phyloP scores from a whole-genome alignment of 139 green algal species.

The Haematococcus lacustris region DNA sequence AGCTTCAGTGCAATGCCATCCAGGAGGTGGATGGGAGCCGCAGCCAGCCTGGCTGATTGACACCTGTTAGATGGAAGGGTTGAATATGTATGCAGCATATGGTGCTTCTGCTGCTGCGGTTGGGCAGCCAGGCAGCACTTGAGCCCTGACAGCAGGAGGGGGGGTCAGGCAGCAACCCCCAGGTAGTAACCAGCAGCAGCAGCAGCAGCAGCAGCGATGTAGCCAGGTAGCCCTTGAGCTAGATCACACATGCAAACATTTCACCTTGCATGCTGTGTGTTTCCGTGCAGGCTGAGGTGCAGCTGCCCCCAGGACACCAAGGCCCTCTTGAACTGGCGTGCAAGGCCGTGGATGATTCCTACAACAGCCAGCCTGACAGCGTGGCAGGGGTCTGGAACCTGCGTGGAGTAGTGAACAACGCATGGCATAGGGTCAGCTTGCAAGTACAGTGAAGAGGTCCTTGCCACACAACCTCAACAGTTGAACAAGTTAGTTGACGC shows the following conservation, averaged over 20 bases:
- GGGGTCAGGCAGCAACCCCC: not conserved
- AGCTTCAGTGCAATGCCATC: no score
- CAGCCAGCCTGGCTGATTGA: no score
- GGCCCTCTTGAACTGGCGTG: constrained; percentile 43
- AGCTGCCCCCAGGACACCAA: not conserved
- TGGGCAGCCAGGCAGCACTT: not conserved
- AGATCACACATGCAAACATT: not conserved
- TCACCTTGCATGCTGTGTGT: not conserved
- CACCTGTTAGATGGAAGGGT: no score
- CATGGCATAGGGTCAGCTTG: constrained; percentile 63
- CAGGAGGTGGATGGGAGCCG: no score
- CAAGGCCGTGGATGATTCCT: constrained; percentile 65
- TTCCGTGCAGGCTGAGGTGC: constrained; percentile 3
- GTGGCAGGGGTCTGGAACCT: constrained; percentile 69
- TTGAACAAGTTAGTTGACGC: no score
- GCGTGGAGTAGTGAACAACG: constrained; percentile 73
- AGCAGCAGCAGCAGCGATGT: not conserved
- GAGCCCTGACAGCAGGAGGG: not conserved
- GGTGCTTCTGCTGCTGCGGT: not conserved
- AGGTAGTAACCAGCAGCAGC: not conserved
- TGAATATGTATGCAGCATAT: no score
- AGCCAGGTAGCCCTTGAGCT: not conserved
- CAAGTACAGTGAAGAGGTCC: no score
- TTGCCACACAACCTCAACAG: no score
- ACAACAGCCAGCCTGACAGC: constrained; percentile 74